Conservation (phyloP, 2,329 filamentous ascomycete species). For the Trichoderma lentiforme region DNA sequence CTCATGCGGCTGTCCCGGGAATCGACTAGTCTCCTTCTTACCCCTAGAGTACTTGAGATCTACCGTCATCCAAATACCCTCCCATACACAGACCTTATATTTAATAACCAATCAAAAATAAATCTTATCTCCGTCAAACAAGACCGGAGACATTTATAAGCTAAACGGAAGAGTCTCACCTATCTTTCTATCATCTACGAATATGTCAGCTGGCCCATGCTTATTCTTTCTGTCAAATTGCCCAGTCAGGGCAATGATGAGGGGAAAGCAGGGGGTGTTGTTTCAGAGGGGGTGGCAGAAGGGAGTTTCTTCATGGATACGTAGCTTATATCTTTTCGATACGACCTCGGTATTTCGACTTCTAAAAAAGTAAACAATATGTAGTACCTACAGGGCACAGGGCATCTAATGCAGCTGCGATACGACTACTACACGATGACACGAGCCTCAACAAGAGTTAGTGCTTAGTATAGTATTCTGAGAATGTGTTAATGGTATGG, state of each 20-base stretch:
- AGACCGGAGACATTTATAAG: neutral
- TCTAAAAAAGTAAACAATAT: neutral
- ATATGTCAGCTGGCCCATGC: neutral
- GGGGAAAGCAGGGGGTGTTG: neutral
- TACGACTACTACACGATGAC: neutral
- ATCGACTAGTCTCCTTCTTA: neutral
- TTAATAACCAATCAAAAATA: neutral
- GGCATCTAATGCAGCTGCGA: neutral
- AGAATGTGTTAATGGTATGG: neutral
- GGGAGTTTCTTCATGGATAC: neutral
- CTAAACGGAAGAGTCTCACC: neutral
- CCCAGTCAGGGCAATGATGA: neutral
- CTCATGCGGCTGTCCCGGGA: neutral
- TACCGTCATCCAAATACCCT: neutral
- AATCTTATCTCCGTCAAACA: neutral
- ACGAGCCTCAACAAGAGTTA: neutral
- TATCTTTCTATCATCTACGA: neutral
- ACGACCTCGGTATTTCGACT: neutral
- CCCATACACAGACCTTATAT: neutral
- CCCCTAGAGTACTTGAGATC: neutral
- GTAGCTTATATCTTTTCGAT: neutral
- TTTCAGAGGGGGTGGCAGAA: neutral
- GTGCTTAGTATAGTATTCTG: neutral
- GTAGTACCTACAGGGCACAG: neutral
- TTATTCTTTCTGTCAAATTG: neutral